phyloP scores from a whole-genome alignment of 768 basidiomycete genomes.

The Pholiota conissans region DNA sequence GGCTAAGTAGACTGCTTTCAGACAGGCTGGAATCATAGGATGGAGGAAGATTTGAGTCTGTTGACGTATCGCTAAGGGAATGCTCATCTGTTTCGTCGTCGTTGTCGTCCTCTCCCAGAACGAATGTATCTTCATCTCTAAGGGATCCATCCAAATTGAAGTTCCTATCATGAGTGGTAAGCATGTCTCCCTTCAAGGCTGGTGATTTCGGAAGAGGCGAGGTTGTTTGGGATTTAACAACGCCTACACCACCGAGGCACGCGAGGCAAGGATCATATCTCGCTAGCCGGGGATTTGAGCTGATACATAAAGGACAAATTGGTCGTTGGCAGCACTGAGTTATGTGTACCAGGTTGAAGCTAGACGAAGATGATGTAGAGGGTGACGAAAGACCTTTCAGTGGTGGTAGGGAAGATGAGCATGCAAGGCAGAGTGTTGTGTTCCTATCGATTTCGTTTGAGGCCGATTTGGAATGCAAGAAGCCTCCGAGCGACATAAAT shows the following conservation, averaged over 20 bases:
- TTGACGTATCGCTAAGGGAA: background rate
- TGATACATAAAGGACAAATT: constrained; percentile 63
- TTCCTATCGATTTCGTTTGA: constrained; percentile 15
- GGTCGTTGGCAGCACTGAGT: constrained; percentile 66
- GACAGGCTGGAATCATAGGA: background rate
- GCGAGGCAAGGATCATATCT: constrained; percentile 73
- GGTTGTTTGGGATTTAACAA: constrained; percentile 23
- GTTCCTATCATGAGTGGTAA: background rate
- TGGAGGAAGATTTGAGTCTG: constrained; percentile 8
- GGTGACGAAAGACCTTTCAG: constrained; percentile 13
- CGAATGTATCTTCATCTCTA: constrained; percentile 62
- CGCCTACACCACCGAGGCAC: constrained; percentile 60
- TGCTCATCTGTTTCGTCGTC: constrained; percentile 29
- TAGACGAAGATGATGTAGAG: constrained; percentile 4
- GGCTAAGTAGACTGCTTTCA: background rate
- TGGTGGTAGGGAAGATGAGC: constrained; percentile 58
- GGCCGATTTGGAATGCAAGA: background rate
- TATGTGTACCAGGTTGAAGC: constrained; percentile 34
- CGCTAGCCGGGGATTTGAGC: constrained; percentile 59
- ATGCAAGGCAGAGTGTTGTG: constrained; percentile 56
- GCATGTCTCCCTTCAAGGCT: no score
- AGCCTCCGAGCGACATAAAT: background rate
- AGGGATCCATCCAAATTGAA: constrained; percentile 52
- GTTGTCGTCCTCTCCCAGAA: constrained; percentile 65
- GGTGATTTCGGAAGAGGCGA: background rate